Evolutionary conservation across 2,329 filamentous ascomycete genomes (phyloP), one percentile per base, ranked within the genome.

Genomic region (Talaromyces islandicus): DNA sequence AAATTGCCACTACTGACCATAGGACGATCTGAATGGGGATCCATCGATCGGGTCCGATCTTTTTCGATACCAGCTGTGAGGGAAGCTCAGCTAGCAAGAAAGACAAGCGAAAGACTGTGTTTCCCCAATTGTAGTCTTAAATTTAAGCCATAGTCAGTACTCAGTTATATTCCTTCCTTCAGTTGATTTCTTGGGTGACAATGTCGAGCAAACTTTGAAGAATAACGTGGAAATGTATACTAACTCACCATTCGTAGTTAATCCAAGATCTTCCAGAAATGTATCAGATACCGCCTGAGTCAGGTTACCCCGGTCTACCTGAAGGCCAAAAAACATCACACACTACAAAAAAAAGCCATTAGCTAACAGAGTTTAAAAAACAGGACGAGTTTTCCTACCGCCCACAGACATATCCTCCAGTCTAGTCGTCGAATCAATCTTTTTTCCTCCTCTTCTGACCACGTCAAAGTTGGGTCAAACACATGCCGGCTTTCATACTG

Each of bases 31-130:
- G 56, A 17, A 38, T 61, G 7, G 59, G 59, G n/a, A 61, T 61
- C 59, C 59, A 58, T 29, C 59, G 55, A 63, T 86, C 83, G 0
- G 82, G 82, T 0, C 81, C 84, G 57, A 84, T 69, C 77, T 78
- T 84, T 68, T 87, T 84, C 58, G 77, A 80, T 30, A 87, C 74
- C 17, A 88, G 74, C 66, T 88, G 84, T 0, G 83, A 86, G 0
- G 85, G 85, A 0, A 88, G 74, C 67, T 87, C 84, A 0, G 83
- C 79, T 19, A 75, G 72, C 11, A 85, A 66, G 67, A 84, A 84
- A 58, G 70, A 76, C 7, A 84, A 59, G 6, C 82, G 76, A 65
- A 83, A 82, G 48, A 85, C 81, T 0, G 82, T 84, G 30, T 77
- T 81, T 60, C 81, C 81, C 30, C 77, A 70, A 66, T 85, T 85